phyloP scores from a whole-genome alignment of 2,329 filamentous ascomycete genomes.

The Clarireedia monteithiana region DNA sequence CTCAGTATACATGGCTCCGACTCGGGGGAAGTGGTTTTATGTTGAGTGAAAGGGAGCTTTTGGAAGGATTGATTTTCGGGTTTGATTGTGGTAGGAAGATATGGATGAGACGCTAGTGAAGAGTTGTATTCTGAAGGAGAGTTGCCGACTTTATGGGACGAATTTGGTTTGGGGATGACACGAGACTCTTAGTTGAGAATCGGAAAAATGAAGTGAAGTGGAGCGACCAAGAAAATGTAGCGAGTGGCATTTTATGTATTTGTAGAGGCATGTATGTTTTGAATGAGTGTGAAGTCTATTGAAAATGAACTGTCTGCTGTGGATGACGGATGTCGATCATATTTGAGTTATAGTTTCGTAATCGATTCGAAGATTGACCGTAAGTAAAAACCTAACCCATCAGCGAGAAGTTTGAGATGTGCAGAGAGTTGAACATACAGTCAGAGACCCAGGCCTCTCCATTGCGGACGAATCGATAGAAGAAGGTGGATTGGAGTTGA shows the following conservation, averaged over 20 bases:
- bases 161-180: neutral
- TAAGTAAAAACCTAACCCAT: too few species aligned
- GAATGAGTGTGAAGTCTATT: neutral
- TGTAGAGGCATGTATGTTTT: neutral
- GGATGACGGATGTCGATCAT: neutral
- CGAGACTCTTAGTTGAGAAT: neutral
- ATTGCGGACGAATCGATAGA: too few species aligned
- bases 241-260: neutral
- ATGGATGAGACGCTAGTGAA: too few species aligned
- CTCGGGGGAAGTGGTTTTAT: neutral
- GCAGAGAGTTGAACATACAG: too few species aligned
- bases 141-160: neutral
- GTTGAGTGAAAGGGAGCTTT: neutral
- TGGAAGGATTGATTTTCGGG: neutral
- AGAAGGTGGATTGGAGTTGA: too few species aligned
- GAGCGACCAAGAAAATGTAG: neutral
- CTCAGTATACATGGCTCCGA: slow-evolving; percentile 2
- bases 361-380: too few species aligned
- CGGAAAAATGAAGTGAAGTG: neutral
- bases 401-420: too few species aligned
- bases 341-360: neutral
- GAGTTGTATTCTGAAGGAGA: neutral
- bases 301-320: neutral
- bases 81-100: neutral
- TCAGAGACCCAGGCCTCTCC: too few species aligned